Evolutionary conservation across 1,284 basidiomycete genomes (phyloP), one percentile per base, ranked within the genome.

Genomic region (Rhodotorula mucilaginosa): DNA sequence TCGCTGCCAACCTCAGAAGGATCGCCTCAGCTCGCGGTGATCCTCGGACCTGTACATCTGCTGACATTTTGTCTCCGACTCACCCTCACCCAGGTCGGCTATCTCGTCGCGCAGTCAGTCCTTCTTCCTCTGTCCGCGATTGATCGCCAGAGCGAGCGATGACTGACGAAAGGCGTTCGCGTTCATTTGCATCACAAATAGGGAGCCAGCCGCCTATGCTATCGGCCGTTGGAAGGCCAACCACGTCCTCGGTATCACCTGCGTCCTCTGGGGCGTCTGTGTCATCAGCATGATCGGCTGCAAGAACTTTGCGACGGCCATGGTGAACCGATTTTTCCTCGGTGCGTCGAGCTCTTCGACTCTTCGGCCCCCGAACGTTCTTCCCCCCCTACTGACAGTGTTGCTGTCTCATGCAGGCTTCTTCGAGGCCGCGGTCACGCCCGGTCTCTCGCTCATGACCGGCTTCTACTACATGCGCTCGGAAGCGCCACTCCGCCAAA

Each of bases 361-460:
- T 12, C 34, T 12, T 39, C 39, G 61, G 7, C 49, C 51, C 19
- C 2, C 2, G 8, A 19, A 0, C 16, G 19, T 26, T 16, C 26
- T 5, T 21, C n/a, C n/a, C n/a, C n/a, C n/a, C n/a, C n/a, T n/a
- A n/a, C n/a, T n/a, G n/a, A n/a, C n/a, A n/a, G n/a, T n/a, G n/a
- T n/a, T n/a, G n/a, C 29, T 39, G 4, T 23, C 51, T 1, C 21
- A 39, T 46, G 8, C 54, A 58, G 80, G 67, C 75, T 67, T 80
- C 58, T 79, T 81, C 64, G 81, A 81, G 64, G 78, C 80, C 3
- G 78, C 78, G 49, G 79, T 81, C 64, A 80, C 80, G n/a, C 80
- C 81, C 5, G 81, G 80, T 62, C 75, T 80, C 2, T 76, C 74
- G 26, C 71, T 81, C 34, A 79, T 79, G 79, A 80, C 79, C 31